Evolutionary conservation across 2,329 filamentous ascomycete species (phyloP).

Genomic region (Paecilomyces dactylethromorphus): DNA sequence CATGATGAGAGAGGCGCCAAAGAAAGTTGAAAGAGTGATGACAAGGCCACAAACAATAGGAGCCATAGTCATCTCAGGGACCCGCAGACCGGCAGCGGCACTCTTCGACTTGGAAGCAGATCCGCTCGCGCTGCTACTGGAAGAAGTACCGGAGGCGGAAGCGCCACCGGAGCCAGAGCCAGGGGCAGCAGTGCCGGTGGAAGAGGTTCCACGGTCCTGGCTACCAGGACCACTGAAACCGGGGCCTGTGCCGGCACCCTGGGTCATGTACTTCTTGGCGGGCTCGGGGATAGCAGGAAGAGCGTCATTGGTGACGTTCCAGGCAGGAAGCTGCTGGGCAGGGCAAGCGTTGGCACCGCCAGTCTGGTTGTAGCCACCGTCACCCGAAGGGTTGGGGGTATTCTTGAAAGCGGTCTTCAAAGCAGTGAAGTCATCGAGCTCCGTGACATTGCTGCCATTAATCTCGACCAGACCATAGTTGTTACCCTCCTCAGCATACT

Average conservation of each 20-base stretch:
- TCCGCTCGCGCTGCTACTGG: slow-evolving; percentile 15
- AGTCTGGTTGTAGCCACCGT: slow-evolving; percentile 54
- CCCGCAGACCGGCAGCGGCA: slow-evolving; percentile 39
- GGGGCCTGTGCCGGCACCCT: slow-evolving; percentile 51
- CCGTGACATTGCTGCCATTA: slow-evolving; percentile 47
- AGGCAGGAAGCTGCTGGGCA: slow-evolving; percentile 43
- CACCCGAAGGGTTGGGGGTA: slow-evolving; percentile 47
- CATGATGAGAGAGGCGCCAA: slow-evolving; percentile 42
- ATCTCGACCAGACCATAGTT: slow-evolving; percentile 74
- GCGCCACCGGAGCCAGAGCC: slow-evolving; percentile 32
- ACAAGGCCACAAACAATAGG: slow-evolving; percentile 47
- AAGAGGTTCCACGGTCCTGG: slow-evolving; percentile 48
- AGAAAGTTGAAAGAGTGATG: slow-evolving; percentile 46
- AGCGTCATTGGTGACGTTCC: slow-evolving; percentile 47
- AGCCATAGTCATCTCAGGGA: slow-evolving; percentile 41
- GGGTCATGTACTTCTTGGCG: slow-evolving; percentile 51
- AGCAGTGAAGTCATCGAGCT: slow-evolving; percentile 57
- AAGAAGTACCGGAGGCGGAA: slow-evolving; percentile 25
- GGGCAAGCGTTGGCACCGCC: slow-evolving; percentile 51
- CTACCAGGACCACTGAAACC: slow-evolving; percentile 52
- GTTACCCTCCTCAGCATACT: slow-evolving; percentile 82
- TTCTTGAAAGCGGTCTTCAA: slow-evolving; percentile 46
- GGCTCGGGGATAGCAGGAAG: slow-evolving; percentile 53
- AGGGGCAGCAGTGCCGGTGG: slow-evolving; percentile 44
- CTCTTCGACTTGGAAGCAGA: slow-evolving; percentile 22